These are phyloP conservation scores for Aspergillus indologenus DNA, from an alignment of 495 filamentous ascomycete genomes.

Conservation along the genomic window DNA sequence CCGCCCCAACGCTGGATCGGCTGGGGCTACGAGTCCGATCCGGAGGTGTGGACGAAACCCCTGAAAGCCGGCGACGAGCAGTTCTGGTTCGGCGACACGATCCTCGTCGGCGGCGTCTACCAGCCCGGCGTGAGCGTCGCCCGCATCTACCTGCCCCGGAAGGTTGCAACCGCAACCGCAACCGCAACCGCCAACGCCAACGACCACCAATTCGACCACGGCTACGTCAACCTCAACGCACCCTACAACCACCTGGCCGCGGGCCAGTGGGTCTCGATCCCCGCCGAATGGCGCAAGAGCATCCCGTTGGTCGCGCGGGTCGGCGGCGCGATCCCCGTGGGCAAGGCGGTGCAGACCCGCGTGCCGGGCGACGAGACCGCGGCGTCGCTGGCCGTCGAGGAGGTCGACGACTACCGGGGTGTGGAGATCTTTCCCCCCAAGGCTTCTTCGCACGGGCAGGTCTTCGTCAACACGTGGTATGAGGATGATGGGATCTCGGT, in stretches of 20 bases:
- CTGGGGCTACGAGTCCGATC: constrained; percentile 64
- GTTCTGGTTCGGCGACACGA: constrained; percentile 67
- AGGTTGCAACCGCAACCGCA: constrained; percentile 18
- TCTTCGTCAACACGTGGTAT: constrained; percentile 52
- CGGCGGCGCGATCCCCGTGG: constrained; percentile 57
- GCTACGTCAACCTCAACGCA: constrained; percentile 60
- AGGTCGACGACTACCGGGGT: constrained; percentile 58
- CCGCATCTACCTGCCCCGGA: constrained; percentile 58
- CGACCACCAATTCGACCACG: constrained; percentile 40
- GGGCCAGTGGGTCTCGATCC: constrained; percentile 59
- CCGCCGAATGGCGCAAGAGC: constrained; percentile 54
- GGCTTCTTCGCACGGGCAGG: constrained; percentile 31
- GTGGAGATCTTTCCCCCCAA: constrained; percentile 63
- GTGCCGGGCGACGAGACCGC: constrained; percentile 53
- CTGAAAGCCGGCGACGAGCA: constrained; percentile 59
- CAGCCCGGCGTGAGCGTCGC: constrained; percentile 50
- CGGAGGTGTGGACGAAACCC: constrained; percentile 56
- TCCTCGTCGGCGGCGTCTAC: constrained; percentile 65
- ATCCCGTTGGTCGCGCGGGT: constrained; percentile 62
- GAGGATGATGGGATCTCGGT: constrained; percentile 63
- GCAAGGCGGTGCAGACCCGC: constrained; percentile 54
- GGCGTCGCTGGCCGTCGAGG: constrained; percentile 47
- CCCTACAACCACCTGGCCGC: constrained; percentile 57
- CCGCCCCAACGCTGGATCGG: constrained; percentile 67
- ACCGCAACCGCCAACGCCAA: too few species aligned